Evolutionary conservation across 2,329 filamentous ascomycete species (phyloP), one percentile per base, ranked within the genome.

Genomic region (Hymenoscyphus scutula): DNA sequence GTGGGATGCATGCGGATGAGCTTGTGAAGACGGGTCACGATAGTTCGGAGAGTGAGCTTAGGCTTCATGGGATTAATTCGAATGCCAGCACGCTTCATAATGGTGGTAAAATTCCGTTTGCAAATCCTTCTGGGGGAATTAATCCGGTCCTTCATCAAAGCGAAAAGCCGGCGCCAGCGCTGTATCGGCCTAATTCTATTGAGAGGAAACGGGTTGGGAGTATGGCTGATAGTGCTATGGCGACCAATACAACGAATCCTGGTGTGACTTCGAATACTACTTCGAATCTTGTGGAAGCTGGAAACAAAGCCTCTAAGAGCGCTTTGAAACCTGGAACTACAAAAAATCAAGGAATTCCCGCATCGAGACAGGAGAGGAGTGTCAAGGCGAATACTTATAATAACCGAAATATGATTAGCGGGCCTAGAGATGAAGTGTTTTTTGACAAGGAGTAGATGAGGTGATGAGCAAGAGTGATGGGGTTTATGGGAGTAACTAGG

Each of bases 1-100:
- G 57, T 1, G 62, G 64, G n/a, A 67, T 69, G 64, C 64, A 64
- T 54, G 34, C 29, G 3, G 4, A 61, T 32, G 61, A 67, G 29
- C 17, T 51, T 23, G 45, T 38, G 3, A 59, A 45, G 5, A 53
- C n/a, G 10, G 11, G n/a, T 11, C 34, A 27, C 30, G 13, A 53
- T 25, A 59, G 58, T 29, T 54, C 29, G 1, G 61, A 29, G 11
- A 63, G 48, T 41, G 61, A 64, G 19, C 29, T 23, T 15, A 65
- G 58, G 17, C 37, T 62, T 25, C n/a, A 51, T 25, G 45, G 45
- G 4, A 51, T 51, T 13, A 23, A 10, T 10, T 51, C 45, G 19
- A 51, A 51, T 13, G 8, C 8, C 8, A 51, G 45, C 11, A 51
- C 53, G 3, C 53, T 54, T n/a, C 27, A 51, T 13, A 51, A 51